Base-by-base conservation (phyloP, 2,329 filamentous ascomycete genomes). In the Thermomyces lanuginosus region DNA sequence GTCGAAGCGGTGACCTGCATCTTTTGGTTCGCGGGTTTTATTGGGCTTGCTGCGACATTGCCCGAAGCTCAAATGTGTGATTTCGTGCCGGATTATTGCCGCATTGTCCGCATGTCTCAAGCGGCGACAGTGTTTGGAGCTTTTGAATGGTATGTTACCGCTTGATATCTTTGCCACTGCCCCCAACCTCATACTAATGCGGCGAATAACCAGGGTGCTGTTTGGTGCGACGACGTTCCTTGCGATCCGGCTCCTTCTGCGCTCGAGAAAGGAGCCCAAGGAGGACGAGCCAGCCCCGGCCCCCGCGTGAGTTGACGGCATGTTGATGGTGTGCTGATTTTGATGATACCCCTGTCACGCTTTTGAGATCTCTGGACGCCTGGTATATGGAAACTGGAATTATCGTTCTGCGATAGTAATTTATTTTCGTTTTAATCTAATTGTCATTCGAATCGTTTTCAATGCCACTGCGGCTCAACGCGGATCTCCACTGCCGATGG, bases 1-100 rank as follows among this genome's bases (percentile, higher is more conserved):
- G 61, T 80, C 16, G 78, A 91, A 43, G 61, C 60, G 24, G 38
- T 89, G 13, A 89, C 80, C 6, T 74, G 76, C 56, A 63, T 91
- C 30, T 91, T 91, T 60, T 92, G 83, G 83, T 89, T 93, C 45
- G 74, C 76, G 1, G 82, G 81, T 5, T 77, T 82, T 42, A 73
- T 91, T 38, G 80, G 81, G 0, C 53, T 84, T 7, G 81, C 76
- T 0, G 74, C 72, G 11, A 61, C 62, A 29, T 53, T 82, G 31
- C 31, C 31, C 8, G 21, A 27, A 16, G 16, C 31, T 10, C 22
- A 19, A 5, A 13, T 5, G 14, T 33, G 31, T 12, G n/a, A n/a
- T n/a, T n/a, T n/a, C n/a, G n/a, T n/a, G n/a, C n/a, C n/a, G n/a
- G n/a, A n/a, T n/a, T n/a, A n/a, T n/a, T n/a, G n/a, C n/a, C n/a